These are phyloP conservation scores for Xylaria venustula DNA, from an alignment of 495 filamentous ascomycete species.

Conservation along the genomic window DNA sequence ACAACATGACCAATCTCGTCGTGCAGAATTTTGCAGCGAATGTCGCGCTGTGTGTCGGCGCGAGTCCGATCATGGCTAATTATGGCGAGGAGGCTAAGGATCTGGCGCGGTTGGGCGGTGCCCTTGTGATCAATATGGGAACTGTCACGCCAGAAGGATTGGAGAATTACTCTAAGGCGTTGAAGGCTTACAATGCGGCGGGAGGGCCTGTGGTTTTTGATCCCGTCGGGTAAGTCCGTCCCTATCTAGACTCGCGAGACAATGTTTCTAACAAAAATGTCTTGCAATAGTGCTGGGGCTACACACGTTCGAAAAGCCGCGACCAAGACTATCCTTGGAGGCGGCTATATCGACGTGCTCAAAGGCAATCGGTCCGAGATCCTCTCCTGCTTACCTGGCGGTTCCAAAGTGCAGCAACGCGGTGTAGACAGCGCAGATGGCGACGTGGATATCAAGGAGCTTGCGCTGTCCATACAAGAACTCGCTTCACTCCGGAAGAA, in stretches of 20 bases:
- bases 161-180: slow-evolving; percentile 56
- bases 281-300: slow-evolving; percentile 60
- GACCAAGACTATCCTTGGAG: slow-evolving; percentile 67
- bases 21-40: slow-evolving; percentile 94
- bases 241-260: background rate
- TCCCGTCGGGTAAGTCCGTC: slow-evolving; percentile 66
- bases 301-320: slow-evolving; percentile 70
- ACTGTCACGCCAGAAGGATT: slow-evolving; percentile 73
- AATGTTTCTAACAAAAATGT: slow-evolving; percentile 1
- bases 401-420: slow-evolving; percentile 59
- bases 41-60: slow-evolving; percentile 78
- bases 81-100: slow-evolving; percentile 81
- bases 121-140: slow-evolving; percentile 93
- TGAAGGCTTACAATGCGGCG: slow-evolving; percentile 73
- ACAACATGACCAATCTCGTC: slow-evolving; percentile 95
- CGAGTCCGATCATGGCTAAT: slow-evolving; percentile 91
- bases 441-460: slow-evolving; percentile 51
- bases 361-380: slow-evolving; percentile 97
- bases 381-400: slow-evolving; percentile 66
- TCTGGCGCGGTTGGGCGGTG: slow-evolving; percentile 61
- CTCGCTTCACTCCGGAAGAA: slow-evolving; percentile 67
- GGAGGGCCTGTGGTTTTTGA: slow-evolving; percentile 81
- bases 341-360: slow-evolving; percentile 79
- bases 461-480: slow-evolving; percentile 58
- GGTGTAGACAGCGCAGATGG: slow-evolving; percentile 82